Percentiles rank a stretch among this genome's conserved stretches.
phyloP scores from a whole-genome alignment of 495 filamentous ascomycete genomes.

The Cercophora newfieldiana region DNA sequence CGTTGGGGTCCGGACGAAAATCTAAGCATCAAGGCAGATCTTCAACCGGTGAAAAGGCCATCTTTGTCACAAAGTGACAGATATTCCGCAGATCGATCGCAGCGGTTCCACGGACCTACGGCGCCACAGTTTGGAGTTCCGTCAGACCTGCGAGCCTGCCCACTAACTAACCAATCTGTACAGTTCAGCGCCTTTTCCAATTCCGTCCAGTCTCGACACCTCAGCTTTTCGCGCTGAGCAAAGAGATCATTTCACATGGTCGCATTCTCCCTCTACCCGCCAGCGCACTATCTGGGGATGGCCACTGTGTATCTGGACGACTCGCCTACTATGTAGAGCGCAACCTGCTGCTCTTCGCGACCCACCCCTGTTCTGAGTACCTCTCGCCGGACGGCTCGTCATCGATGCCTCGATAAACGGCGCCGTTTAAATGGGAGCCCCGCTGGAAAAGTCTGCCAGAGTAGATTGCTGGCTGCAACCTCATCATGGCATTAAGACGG shows the following conservation, averaged over 20 bases:
- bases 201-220: background rate
- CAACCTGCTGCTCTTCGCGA: background rate
- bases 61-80: slow-evolving; percentile 6
- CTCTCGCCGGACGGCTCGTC: background rate
- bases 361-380: background rate
- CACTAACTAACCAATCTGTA: no score
- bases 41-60: background rate
- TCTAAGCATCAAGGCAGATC: slow-evolving; percentile 4
- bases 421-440: background rate
- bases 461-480: slow-evolving; percentile 14
- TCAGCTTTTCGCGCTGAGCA: background rate
- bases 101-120: background rate
- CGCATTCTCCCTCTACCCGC: background rate
- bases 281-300: no score
- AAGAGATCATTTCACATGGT: background rate
- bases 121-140: background rate
- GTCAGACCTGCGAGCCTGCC: no score
- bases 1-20: background rate
- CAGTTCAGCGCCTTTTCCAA: no score
- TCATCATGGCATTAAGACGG: slow-evolving; percentile 19
- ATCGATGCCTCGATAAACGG: background rate
- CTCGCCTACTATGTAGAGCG: background rate
- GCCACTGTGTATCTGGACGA: no score
- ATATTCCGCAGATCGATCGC: slow-evolving; percentile 17
- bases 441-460: background rate